phyloP scores from a whole-genome alignment of 2,329 filamentous ascomycete species.

The Hypoxylon sp. region DNA sequence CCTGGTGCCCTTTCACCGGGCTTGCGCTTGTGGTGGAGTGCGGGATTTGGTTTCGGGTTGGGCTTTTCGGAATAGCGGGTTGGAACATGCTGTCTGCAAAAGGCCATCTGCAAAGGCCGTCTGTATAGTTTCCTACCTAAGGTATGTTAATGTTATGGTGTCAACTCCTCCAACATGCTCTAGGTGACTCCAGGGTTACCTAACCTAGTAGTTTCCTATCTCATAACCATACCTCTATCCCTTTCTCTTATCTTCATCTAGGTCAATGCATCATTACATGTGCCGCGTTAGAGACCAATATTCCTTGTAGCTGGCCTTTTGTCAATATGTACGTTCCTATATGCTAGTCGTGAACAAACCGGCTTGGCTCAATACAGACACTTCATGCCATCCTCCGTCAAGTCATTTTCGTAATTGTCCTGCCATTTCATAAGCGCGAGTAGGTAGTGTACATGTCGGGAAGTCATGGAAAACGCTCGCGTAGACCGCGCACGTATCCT shows the following conservation, averaged over 20 bases:
- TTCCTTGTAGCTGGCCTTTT: no score
- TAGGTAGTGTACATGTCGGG: slow-evolving; percentile 42
- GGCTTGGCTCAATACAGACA: background rate
- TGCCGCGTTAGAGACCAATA: no score
- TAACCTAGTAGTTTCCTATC: no score
- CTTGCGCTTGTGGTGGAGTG: background rate
- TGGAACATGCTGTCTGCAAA: background rate
- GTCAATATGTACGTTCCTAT: no score
- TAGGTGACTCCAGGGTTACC: no score
- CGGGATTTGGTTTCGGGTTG: background rate
- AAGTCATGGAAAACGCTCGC: slow-evolving; percentile 28
- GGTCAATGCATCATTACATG: background rate
- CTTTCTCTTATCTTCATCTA: background rate
- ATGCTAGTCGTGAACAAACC: background rate
- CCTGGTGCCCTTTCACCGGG: background rate
- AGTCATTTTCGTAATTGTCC: slow-evolving; percentile 15
- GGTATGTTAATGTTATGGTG: no score
- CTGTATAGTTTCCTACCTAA: no score
- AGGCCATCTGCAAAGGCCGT: background rate
- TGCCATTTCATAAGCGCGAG: slow-evolving; percentile 27
- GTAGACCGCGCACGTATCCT: slow-evolving; percentile 29
- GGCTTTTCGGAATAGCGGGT: background rate
- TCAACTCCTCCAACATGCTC: no score
- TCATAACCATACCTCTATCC: background rate
- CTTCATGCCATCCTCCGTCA: background rate